These are phyloP conservation scores for Trifolium subterraneum DNA, from an alignment of 306 rosid genomes.

Conservation along the genomic window DNA sequence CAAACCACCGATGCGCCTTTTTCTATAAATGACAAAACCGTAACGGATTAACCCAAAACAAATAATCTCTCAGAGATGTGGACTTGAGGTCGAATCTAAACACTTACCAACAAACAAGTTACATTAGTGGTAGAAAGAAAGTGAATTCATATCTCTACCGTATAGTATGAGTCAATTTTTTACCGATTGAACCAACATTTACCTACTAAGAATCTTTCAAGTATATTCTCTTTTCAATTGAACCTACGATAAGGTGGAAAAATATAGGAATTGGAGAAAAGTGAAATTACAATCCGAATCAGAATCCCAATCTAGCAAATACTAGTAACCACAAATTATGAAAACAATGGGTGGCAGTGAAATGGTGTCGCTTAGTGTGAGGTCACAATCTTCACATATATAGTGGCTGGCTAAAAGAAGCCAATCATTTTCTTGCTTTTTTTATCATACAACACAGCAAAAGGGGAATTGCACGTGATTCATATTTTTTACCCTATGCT, in stretches of 20 bases:
- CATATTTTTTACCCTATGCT: background rate
- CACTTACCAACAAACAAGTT: too few species aligned
- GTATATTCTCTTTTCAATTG: background rate
- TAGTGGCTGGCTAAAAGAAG: background rate
- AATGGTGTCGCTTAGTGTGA: background rate
- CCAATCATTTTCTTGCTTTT: constrained; percentile 19
- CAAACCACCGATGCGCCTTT: too few species aligned
- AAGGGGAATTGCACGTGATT: background rate
- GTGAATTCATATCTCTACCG: too few species aligned
- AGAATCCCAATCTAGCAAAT: background rate
- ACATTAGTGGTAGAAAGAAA: too few species aligned
- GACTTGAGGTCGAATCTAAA: too few species aligned
- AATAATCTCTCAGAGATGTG: too few species aligned
- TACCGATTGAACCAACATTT: too few species aligned
- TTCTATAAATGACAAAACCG: too few species aligned
- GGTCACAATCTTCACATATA: background rate
- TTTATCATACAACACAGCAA: background rate
- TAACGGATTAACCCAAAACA: too few species aligned
- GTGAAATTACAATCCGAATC: background rate
- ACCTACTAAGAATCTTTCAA: too few species aligned
- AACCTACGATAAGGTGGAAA: too few species aligned
- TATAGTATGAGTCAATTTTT: too few species aligned
- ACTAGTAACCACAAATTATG: background rate
- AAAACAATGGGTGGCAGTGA: constrained; percentile 8
- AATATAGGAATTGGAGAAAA: background rate